These are phyloP conservation scores for Magnaporthiopsis incrustans DNA, from an alignment of 2,329 filamentous ascomycete genomes.

Conservation along the genomic window DNA sequence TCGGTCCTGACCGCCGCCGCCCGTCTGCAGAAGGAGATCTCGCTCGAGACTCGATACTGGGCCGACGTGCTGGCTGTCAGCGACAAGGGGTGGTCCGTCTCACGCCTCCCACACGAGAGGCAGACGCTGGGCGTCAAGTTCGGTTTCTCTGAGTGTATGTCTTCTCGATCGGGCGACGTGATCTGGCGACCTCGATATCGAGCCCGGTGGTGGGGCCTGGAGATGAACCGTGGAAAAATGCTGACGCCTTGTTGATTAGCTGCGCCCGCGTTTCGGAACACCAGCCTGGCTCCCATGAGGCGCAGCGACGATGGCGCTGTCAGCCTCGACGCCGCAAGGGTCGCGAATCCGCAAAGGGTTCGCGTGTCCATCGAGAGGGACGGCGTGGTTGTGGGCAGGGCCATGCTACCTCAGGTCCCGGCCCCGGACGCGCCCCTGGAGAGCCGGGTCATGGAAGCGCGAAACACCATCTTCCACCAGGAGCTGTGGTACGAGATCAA, in stretches of 20 bases:
- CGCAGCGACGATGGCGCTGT: constrained; percentile 68
- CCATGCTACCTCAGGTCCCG: constrained; percentile 41
- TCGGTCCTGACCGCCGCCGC: constrained; percentile 64
- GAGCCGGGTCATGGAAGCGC: constrained; percentile 62
- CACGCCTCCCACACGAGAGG: constrained; percentile 63
- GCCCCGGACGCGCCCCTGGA: constrained; percentile 54
- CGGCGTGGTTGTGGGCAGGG: constrained; percentile 50
- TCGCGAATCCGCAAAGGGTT: constrained; percentile 50
- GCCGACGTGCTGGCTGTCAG: constrained; percentile 73
- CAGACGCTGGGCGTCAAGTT: constrained; percentile 78
- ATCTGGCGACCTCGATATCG: constrained; percentile 14
- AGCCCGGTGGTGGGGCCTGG: constrained; percentile 8
- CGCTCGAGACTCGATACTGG: constrained; percentile 82
- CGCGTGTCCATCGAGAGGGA: constrained; percentile 57
- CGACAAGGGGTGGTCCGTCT: constrained; percentile 79
- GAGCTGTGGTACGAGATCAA: constrained; percentile 88
- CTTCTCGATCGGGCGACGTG: constrained; percentile 20
- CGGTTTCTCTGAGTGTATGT: constrained; percentile 65
- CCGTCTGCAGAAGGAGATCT: constrained; percentile 68
- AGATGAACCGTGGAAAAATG: background rate
- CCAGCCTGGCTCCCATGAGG: constrained; percentile 73
- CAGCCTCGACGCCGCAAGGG: constrained; percentile 56
- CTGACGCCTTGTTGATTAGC: constrained; percentile 27
- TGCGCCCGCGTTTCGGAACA: constrained; percentile 51
- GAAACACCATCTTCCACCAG: constrained; percentile 72